Base-by-base conservation (phyloP, 2,329 filamentous ascomycete genomes). In the Fusarium ramigenum region DNA sequence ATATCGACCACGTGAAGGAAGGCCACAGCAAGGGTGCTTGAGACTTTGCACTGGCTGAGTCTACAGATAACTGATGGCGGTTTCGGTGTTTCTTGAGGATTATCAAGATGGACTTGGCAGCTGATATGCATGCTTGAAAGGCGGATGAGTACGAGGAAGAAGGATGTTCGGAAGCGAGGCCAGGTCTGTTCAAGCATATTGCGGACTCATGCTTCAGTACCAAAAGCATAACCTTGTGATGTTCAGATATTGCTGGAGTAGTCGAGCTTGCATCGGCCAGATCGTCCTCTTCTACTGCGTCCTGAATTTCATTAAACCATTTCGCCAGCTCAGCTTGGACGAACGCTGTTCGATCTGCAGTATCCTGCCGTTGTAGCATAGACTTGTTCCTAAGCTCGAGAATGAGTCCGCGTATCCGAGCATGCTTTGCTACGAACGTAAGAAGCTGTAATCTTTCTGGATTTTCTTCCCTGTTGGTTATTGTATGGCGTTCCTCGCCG, bases 251-350 rank as follows among this genome's bases (percentile, higher is more conserved):
- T 15, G 43, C 19, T 28, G 69, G 56, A 4, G 61, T 43, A 47
- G 11, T 73, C 14, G 44, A n/a, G 4, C 37, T 40, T 1, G 42
- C 14, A 4, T 75, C 74, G 0, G 42, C 56, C 2, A 70, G 43
- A 2, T 80, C 79, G 4, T 83, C 80, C 8, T 82, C 81, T 52
- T 87, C 84, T 0, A 84, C 81, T 1, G 84, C 82, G 21, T 87
- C 85, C 56, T 88, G 85, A 9, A 87, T 83, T 63, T 88, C 85
- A 54, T 88, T 88, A 75, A 85, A 86, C 86, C 86, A 88, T 46
- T 85, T 84, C 0, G 84, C 81, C 7, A 88, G 78, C 34, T 86
- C 84, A 0, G 85, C 84, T n/a, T 84, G 84, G 1, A 88, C 86
- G 19, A 83, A 81, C 1, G 83, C 82, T 0, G 85, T 82, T 59